These are phyloP conservation scores for Pseudonectria buxi DNA, from an alignment of 2,329 filamentous ascomycete genomes.

Conservation along the genomic window DNA sequence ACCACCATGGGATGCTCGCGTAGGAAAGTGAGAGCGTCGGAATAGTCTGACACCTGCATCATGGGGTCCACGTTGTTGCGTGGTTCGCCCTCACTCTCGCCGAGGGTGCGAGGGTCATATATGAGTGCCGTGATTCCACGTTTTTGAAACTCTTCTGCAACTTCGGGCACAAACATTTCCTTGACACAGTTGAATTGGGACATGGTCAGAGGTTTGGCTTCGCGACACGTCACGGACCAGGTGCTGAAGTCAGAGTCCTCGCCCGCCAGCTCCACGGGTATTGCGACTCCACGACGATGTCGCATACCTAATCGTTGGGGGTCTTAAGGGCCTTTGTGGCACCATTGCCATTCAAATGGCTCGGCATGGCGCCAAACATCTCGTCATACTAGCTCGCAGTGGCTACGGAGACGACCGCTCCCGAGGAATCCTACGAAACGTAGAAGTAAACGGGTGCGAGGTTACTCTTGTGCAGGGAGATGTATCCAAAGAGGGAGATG, in stretches of 20 bases:
- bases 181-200: constrained; percentile 19
- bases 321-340: constrained; percentile 30
- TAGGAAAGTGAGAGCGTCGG: constrained; percentile 34
- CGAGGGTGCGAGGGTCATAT: constrained; percentile 31
- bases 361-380: constrained; percentile 24
- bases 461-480: constrained; percentile 2
- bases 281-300: no score
- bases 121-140: constrained; percentile 28
- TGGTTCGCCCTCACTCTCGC: constrained; percentile 31
- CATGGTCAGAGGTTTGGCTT: no score
- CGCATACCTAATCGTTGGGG: constrained; percentile 33
- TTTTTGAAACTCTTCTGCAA: constrained; percentile 26
- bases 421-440: constrained; percentile 1
- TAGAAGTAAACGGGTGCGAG: not conserved
- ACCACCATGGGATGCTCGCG: constrained; percentile 35
- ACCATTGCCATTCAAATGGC: constrained; percentile 28
- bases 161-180: constrained; percentile 26
- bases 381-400: constrained; percentile 24
- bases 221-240: no score
- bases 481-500: not conserved
- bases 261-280: no score
- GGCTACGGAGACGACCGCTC: constrained; percentile 24
- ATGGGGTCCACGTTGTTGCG: constrained; percentile 31
- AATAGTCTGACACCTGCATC: constrained; percentile 25
- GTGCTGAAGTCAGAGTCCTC: no score